phyloP scores from a whole-genome alignment of 2,329 filamentous ascomycete genomes.

The Epichloe bromicola region DNA sequence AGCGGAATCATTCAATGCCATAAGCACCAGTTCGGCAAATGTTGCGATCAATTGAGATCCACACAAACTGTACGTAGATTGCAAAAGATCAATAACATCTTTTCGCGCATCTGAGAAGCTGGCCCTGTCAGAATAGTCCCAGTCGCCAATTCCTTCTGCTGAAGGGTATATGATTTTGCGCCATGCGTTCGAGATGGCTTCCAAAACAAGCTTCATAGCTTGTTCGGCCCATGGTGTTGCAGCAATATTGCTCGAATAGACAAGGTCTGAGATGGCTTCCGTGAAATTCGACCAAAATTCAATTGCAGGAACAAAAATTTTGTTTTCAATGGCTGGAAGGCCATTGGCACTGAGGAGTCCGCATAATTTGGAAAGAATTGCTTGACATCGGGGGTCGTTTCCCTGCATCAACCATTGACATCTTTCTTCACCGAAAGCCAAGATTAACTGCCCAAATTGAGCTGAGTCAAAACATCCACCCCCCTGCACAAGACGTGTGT shows the following conservation, averaged over 20 bases:
- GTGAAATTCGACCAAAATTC: conserved; percentile 75
- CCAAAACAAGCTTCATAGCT: conserved; percentile 46
- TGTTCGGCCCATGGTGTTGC: conserved; percentile 41
- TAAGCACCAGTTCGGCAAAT: conserved; percentile 42
- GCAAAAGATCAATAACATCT: conserved; percentile 68
- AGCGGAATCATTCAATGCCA: conserved; percentile 32
- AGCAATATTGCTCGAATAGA: conserved; percentile 35
- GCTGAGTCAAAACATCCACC: conserved; percentile 51
- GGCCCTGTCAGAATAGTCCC: conserved; percentile 56
- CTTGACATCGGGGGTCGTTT: conserved; percentile 34
- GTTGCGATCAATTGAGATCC: conserved; percentile 41
- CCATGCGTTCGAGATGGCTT: conserved; percentile 54
- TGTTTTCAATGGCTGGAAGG: conserved; percentile 57
- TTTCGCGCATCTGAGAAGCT: conserved; percentile 61
- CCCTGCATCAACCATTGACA: conserved; percentile 45
- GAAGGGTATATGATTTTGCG: conserved; percentile 57
- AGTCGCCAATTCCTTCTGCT: conserved; percentile 40
- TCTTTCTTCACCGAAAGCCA: conserved; percentile 56
- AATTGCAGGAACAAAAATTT: conserved; percentile 58
- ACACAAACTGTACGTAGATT: conserved; percentile 53
- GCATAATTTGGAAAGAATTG: conserved; percentile 45
- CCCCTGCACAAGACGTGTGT: conserved; percentile 43
- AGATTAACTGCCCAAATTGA: conserved; percentile 53
- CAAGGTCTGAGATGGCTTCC: conserved; percentile 50
- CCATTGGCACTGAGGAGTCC: conserved; percentile 54